Percentiles rank a stretch among this genome's conserved stretches.
Conservation (phyloP, 495 filamentous ascomycete species). For the Penicillium chermesinum region DNA sequence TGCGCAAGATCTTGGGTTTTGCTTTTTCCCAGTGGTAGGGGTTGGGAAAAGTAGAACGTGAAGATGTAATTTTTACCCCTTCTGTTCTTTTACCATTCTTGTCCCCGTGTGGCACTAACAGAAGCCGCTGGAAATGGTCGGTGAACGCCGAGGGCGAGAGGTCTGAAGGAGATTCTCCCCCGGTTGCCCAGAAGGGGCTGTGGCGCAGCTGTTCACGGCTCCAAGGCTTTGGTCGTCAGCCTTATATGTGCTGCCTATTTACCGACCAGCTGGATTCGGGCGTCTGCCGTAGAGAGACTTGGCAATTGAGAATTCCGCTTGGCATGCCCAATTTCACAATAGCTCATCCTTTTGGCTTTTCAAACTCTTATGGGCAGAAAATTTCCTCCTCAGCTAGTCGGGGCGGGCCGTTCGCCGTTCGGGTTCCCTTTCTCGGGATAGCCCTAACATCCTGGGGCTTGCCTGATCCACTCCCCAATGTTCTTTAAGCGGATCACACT, state of each 20-base stretch:
- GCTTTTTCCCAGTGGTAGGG: neutral
- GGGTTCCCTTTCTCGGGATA: neutral
- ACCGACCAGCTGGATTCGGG: no score
- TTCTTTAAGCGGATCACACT: no score
- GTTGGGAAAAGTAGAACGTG: neutral
- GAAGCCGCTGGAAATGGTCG: neutral
- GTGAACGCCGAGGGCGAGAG: neutral
- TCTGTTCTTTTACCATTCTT: no score
- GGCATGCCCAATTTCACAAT: no score
- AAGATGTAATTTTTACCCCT: neutral
- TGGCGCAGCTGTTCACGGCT: neutral
- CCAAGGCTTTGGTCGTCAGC: no score
- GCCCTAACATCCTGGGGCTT: neutral
- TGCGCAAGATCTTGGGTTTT: neutral
- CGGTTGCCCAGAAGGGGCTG: neutral
- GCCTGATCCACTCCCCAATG: neutral
- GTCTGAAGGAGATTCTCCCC: neutral
- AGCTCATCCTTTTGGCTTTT: no score
- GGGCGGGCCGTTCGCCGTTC: neutral
- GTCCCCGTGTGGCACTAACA: no score
- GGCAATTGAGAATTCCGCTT: neutral
- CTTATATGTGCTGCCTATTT: no score
- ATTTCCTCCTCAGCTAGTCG: neutral
- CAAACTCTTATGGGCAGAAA: no score
- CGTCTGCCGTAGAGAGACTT: neutral